A percentile compares a stretch with the other conserved stretches of the same genome.
phyloP scores from a whole-genome alignment of 768 basidiomycete species.

The Mycena galericulata region DNA sequence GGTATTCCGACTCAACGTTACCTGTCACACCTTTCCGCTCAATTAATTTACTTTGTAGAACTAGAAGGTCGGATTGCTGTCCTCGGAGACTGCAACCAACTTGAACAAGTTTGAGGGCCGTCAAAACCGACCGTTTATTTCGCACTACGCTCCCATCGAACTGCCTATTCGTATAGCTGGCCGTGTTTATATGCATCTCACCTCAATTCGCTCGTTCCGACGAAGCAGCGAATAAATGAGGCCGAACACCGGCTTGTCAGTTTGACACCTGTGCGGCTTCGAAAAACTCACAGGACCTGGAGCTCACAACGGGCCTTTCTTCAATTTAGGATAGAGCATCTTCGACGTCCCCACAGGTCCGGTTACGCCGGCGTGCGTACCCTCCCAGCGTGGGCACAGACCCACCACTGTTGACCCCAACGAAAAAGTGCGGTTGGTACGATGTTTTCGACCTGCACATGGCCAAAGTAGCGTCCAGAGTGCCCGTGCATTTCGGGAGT shows the following conservation, averaged over 20 bases:
- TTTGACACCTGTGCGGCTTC: neutral
- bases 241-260: neutral
- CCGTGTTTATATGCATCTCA: neutral
- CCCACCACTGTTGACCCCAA: neutral
- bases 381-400: neutral
- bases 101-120: neutral
- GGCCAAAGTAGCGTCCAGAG: too few species aligned
- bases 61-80: too few species aligned
- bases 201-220: neutral
- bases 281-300: neutral
- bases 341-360: neutral
- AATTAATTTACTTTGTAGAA: too few species aligned
- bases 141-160: neutral
- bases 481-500: too few species aligned
- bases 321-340: neutral
- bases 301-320: too few species aligned
- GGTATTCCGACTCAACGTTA: too few species aligned
- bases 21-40: too few species aligned
- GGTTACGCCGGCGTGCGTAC: neutral
- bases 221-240: neutral
- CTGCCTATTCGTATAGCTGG: too few species aligned
- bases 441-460: neutral
- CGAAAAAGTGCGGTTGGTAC: neutral
- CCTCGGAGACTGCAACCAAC: too few species aligned
- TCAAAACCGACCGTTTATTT: constrained; percentile 1